phyloP scores from a whole-genome alignment of 352 stramenopile species.

The Thraustochytrium sp. region DNA sequence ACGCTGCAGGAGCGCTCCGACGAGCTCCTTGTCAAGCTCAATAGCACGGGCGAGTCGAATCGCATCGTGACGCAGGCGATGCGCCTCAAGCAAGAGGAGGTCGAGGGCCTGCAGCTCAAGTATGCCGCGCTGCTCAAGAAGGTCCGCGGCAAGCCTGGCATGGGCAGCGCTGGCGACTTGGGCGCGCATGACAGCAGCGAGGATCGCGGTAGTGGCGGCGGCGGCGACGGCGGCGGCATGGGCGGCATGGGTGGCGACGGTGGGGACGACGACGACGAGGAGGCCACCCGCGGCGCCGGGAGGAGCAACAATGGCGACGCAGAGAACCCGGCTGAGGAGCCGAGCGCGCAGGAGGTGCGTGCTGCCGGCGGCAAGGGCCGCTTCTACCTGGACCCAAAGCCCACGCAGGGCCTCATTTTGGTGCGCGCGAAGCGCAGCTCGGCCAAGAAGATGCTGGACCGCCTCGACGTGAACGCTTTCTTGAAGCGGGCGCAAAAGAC shows the following conservation, averaged over 20 bases:
- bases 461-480: conserved; percentile 78
- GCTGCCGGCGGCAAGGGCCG: conserved; percentile 60
- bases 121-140: conserved; percentile 70
- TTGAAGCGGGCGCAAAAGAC: conserved; percentile 84
- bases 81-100: conserved; percentile 72
- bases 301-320: background rate
- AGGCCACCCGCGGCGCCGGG: conserved; percentile 33
- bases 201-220: background rate
- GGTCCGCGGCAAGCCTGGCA: conserved; percentile 54
- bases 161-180: conserved; percentile 44
- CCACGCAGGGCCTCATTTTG: conserved; percentile 70
- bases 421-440: conserved; percentile 79
- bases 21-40: conserved; percentile 79
- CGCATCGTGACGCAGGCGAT: conserved; percentile 83
- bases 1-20: conserved; percentile 74
- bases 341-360: conserved; percentile 48
- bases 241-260: conserved; percentile 38
- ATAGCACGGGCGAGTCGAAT: conserved; percentile 79
- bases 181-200: conserved; percentile 46
- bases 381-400: conserved; percentile 76
- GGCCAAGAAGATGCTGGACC: conserved; percentile 81
- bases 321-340: background rate
- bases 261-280: conserved; percentile 31
- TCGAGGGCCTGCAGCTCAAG: conserved; percentile 72
- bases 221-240: conserved; percentile 47